These are phyloP conservation scores for Nidula microcarpa DNA, from an alignment of 768 basidiomycete genomes.

Conservation along the genomic window DNA sequence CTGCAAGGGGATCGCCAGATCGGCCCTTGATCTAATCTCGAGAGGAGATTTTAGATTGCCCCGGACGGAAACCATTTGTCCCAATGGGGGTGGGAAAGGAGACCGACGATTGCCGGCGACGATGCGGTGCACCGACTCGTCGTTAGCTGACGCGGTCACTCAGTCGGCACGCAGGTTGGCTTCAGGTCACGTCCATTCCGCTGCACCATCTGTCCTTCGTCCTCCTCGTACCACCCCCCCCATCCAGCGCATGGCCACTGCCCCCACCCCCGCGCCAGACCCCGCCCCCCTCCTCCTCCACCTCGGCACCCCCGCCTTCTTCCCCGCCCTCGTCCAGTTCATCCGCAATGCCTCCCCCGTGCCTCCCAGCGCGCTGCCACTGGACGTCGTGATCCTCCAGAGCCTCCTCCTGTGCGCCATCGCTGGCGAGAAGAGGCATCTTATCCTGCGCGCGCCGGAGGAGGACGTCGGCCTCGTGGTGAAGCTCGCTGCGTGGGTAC, in stretches of 20 bases:
- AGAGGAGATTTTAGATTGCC: too few species aligned
- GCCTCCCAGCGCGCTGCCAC: conserved; percentile 34
- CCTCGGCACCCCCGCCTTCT: conserved; percentile 42
- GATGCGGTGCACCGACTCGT: too few species aligned
- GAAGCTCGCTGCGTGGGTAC: conserved; percentile 57
- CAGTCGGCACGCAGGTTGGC: too few species aligned
- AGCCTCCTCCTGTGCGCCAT: conserved; percentile 64
- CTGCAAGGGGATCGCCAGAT: too few species aligned
- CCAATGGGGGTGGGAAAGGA: too few species aligned
- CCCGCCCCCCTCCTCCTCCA: conserved; percentile 20
- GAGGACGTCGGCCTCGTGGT: conserved; percentile 62
- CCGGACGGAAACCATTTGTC: too few species aligned
- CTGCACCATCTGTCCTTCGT: too few species aligned
- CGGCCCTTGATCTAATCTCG: too few species aligned
- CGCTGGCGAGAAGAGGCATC: conserved; percentile 50
- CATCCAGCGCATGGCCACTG: neutral
- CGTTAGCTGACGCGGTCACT: too few species aligned
- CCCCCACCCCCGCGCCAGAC: neutral
- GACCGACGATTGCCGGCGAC: too few species aligned
- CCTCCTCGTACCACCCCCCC: too few species aligned
- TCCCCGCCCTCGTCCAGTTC: conserved; percentile 46
- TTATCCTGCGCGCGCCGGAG: conserved; percentile 62
- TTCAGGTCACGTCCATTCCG: too few species aligned
- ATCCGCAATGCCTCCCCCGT: conserved; percentile 40
- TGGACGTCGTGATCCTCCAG: conserved; percentile 64